A percentile compares a stretch with the other conserved stretches of the same genome.
Evolutionary conservation across 129 eudicot genomes (phyloP).

Genomic region (Chrysanthemum lavandulifolium): DNA sequence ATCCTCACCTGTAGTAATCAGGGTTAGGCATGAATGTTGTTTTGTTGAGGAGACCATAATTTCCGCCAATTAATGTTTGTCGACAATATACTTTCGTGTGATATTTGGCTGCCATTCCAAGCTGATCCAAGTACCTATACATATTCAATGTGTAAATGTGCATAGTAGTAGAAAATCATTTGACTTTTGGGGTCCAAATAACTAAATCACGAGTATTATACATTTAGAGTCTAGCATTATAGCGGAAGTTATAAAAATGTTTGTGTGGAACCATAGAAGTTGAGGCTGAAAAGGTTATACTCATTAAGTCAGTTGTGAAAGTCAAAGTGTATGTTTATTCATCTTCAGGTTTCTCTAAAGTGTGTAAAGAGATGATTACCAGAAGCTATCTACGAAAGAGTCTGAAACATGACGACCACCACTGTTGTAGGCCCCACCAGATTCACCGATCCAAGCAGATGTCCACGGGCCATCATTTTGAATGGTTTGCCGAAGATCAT

Average conservation of each 20-base stretch:
- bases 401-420: conserved; percentile 80
- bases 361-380: conserved; percentile 54
- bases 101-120: conserved; percentile 83
- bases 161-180: background rate
- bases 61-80: conserved; percentile 91
- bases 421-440: conserved; percentile 95
- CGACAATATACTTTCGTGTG: conserved; percentile 88
- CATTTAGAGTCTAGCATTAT: background rate
- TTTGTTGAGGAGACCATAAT: conserved; percentile 69
- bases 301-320: background rate
- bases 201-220: background rate
- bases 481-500: conserved; percentile 47
- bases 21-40: conserved; percentile 83
- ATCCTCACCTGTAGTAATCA: conserved; percentile 80
- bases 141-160: conserved; percentile 7
- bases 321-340: conserved; percentile 4
- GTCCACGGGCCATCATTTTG: conserved; percentile 82
- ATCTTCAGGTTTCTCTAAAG: background rate
- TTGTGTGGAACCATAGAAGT: background rate
- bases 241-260: background rate
- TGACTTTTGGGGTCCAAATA: conserved; percentile 13
- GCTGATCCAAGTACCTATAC: conserved; percentile 89
- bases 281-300: background rate
- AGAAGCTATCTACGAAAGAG: conserved; percentile 81
- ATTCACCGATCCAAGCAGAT: conserved; percentile 94